Conservation (phyloP, 1,139 yeast species). For the Yamadazyma triangularis region DNA sequence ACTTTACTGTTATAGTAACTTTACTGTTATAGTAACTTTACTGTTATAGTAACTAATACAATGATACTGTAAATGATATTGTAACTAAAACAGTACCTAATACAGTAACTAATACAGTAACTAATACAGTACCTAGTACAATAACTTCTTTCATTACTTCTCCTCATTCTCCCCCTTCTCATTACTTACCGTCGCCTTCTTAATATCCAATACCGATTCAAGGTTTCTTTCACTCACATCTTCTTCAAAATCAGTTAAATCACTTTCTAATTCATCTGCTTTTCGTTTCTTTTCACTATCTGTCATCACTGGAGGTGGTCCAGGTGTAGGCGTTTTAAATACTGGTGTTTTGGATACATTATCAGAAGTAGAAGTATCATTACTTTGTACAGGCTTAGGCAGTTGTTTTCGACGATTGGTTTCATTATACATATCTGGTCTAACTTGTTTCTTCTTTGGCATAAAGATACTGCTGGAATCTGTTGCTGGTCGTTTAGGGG, state of each 20-base stretch:
- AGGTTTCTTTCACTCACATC: constrained; percentile 15
- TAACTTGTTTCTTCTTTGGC: constrained; percentile 2
- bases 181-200: neutral
- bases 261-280: constrained; percentile 7
- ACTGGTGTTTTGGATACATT: neutral
- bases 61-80: no score
- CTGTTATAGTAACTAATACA: no score
- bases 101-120: no score
- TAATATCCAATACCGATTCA: constrained; percentile 3
- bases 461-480: constrained; percentile 2
- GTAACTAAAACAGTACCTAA: no score
- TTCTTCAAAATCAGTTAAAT: constrained; percentile 27
- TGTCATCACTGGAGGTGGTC: no score
- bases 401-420: neutral
- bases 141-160: constrained; percentile 2
- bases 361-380: neutral
- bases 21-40: no score
- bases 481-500: neutral
- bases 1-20: no score
- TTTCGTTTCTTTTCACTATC: neutral
- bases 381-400: neutral
- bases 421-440: no score
- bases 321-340: neutral
- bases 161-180: no score
- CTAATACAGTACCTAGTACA: no score